phyloP scores from a whole-genome alignment of 768 basidiomycete species.

The Hericium rajendrae region DNA sequence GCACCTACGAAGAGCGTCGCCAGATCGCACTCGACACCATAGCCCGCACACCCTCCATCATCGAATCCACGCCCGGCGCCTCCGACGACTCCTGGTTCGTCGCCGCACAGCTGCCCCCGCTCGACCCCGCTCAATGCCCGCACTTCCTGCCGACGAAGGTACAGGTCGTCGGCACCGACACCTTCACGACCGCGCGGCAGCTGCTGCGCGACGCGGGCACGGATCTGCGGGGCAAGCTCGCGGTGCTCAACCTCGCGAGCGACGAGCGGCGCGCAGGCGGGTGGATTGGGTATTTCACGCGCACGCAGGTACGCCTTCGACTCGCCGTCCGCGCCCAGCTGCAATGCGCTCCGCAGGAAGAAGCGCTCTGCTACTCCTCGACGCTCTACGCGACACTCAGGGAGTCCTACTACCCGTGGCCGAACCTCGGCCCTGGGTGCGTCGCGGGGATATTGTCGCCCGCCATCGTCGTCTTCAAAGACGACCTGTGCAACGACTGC shows the following conservation, averaged over 20 bases:
- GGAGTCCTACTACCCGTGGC: conserved; percentile 35
- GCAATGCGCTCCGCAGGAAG: conserved; percentile 24
- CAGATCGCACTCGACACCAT: neutral
- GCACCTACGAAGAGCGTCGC: neutral
- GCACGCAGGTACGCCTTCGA: conserved; percentile 10
- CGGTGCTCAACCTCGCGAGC: conserved; percentile 33
- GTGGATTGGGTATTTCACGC: conserved; percentile 28
- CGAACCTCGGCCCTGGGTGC: conserved; percentile 32
- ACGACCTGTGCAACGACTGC: conserved; percentile 35
- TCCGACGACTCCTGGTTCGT: neutral
- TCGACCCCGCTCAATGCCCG: neutral
- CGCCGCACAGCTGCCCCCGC: neutral
- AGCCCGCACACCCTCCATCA: neutral
- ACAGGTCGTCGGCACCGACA: neutral
- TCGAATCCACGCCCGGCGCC: neutral
- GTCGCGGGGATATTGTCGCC: conserved; percentile 34
- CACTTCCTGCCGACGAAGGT: neutral
- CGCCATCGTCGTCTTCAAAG: conserved; percentile 37
- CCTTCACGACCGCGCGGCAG: neutral
- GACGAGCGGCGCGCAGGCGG: conserved; percentile 25
- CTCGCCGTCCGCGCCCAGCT: neutral
- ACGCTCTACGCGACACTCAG: conserved; percentile 35
- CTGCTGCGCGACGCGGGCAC: neutral
- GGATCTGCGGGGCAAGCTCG: conserved; percentile 5
- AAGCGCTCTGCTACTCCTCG: conserved; percentile 39